Conservation (phyloP, 177 flowering plant genomes). For the Telopea speciosissima region DNA sequence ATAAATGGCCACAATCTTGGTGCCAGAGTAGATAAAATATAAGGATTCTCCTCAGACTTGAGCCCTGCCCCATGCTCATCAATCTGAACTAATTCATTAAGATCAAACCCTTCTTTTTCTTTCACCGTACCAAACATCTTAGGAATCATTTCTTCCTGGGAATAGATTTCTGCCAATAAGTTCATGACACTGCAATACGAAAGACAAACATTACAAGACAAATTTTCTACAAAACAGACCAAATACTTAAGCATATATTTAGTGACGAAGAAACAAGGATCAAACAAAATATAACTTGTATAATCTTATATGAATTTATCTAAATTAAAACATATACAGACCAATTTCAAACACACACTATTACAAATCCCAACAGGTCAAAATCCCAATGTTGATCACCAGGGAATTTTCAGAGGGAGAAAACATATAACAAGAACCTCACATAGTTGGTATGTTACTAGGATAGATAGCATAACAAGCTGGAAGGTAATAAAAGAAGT, state of each 20-base stretch:
- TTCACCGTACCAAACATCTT: slow-evolving; percentile 36
- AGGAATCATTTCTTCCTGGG: slow-evolving; percentile 83
- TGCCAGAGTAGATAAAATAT: slow-evolving; percentile 66
- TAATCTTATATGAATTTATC: too few species aligned
- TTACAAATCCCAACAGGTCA: too few species aligned
- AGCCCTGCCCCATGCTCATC: slow-evolving; percentile 45
- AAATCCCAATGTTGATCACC: too few species aligned
- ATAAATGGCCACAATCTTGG: slow-evolving; percentile 98
- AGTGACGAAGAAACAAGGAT: too few species aligned
- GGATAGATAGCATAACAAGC: too few species aligned
- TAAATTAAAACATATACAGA: not conserved
- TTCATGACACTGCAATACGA: slow-evolving; percentile 87
- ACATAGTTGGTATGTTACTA: too few species aligned
- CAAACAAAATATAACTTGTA: too few species aligned
- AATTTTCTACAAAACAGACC: too few species aligned
- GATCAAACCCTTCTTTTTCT: slow-evolving; percentile 49
- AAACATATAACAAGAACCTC: too few species aligned
- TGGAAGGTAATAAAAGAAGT: too few species aligned
- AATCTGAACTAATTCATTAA: slow-evolving; percentile 49
- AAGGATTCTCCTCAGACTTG: slow-evolving; percentile 54
- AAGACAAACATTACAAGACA: slow-evolving; percentile 2
- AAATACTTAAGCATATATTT: too few species aligned
- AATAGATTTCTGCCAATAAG: slow-evolving; percentile 92
- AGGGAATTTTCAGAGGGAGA: too few species aligned
- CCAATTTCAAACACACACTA: not conserved